Percentiles rank a stretch among this genome's conserved stretches.
Evolutionary conservation across 257 asterid species (phyloP).

Genomic region (Nicotiana tabacum): DNA sequence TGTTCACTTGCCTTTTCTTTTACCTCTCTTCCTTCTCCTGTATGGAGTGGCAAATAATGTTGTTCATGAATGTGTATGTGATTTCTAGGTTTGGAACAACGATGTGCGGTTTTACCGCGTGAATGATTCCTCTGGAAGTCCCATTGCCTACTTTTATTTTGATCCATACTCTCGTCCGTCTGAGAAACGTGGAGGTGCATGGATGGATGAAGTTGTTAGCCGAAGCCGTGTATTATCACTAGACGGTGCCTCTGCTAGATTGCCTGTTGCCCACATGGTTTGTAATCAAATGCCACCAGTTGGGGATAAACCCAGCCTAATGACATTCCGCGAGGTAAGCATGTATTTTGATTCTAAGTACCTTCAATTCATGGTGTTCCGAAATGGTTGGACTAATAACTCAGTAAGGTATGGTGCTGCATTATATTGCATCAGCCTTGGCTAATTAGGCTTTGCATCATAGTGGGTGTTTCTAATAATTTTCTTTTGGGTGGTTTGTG

Average conservation of each 20-base stretch:
- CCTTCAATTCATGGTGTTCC: not conserved
- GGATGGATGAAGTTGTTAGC: slow-evolving; percentile 96
- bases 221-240: slow-evolving; percentile 82
- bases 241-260: slow-evolving; percentile 72
- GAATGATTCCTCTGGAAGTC: slow-evolving; percentile 69
- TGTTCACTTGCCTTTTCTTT: slow-evolving; percentile 13
- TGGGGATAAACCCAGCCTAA: slow-evolving; percentile 96
- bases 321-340: slow-evolving; percentile 95
- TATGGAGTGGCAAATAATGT: not conserved
- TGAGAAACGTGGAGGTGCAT: slow-evolving; percentile 96
- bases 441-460: not conserved
- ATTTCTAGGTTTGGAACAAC: slow-evolving; percentile 77
- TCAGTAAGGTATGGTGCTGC: not conserved
- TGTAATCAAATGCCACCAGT: slow-evolving; percentile 99
- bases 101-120: slow-evolving; percentile 86
- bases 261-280: slow-evolving; percentile 98
- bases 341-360: not conserved
- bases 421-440: not conserved
- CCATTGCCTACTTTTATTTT: slow-evolving; percentile 83
- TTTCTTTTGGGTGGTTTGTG: not conserved
- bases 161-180: slow-evolving; percentile 99
- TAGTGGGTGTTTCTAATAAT: not conserved
- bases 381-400: slow-evolving; percentile 3
- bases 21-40: not conserved
- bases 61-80: slow-evolving; percentile 14